Evolutionary conservation across 257 asterid genomes (phyloP), one percentile per base, ranked within the genome.

Genomic region (Lantana camara): DNA sequence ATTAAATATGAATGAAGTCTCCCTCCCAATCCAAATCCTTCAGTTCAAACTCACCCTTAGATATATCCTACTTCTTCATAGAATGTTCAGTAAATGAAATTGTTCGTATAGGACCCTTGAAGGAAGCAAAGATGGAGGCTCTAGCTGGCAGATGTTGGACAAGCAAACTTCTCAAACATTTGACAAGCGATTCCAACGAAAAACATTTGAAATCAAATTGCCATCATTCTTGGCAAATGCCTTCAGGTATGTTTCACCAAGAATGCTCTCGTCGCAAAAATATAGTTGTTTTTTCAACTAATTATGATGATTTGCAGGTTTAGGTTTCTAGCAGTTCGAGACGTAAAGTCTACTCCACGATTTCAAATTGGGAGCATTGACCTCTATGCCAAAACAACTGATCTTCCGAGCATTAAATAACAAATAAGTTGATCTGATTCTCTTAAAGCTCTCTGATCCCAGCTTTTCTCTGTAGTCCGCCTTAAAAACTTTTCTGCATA

Each of bases 291-390:
- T 17, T 52, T 42, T 13, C 5, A 7, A 59, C 61, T 30, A 13
- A 47, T 34, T 37, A 56, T 44, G 22, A 47, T 7, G 59, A 58
- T 45, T n/a, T 73, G 72, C 91, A 92, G 98, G 85, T 69, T 92
- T 45, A 78, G 91, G 75, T 83, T 92, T 75, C 68, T 68, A 9
- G 81, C 81, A 8, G 95, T 89, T 58, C 80, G 89, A 65, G 96
- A 83, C 78, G 77, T 35, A 23, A 82, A 80, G 64, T 80, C 89
- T 69, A 89, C 68, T 54, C 76, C 96, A 14, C 82, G 92, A 74
- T 85, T 92, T 76, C 98, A 92, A 79, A 71, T 92, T 24, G 98
- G 98, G 51, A 92, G 95, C 80, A 89, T 92, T 58, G 98, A 89
- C 66, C 82, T 91, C 62, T 91, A 81, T 52, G 73, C 85, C 27